Percentiles rank a stretch among this genome's conserved stretches.
These are phyloP conservation scores for Purpureocillium lavendulum DNA, from an alignment of 2,329 filamentous ascomycete genomes.

Conservation along the genomic window DNA sequence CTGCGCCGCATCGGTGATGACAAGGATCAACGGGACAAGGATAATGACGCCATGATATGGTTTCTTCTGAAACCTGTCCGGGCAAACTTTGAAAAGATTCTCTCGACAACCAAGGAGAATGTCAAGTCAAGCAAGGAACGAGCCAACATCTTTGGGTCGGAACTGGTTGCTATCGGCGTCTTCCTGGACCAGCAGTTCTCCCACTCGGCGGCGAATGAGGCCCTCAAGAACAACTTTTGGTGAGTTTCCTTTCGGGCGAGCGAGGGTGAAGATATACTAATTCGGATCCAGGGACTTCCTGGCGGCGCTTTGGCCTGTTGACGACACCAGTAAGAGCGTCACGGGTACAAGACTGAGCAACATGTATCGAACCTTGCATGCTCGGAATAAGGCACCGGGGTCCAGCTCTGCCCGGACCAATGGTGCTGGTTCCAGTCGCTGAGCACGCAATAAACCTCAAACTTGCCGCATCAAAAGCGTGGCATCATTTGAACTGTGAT, in stretches of 20 bases:
- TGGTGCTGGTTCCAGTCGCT: slow-evolving; percentile 16
- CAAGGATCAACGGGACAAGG: slow-evolving; percentile 35
- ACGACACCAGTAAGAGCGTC: slow-evolving; percentile 33
- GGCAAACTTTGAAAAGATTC: slow-evolving; percentile 50
- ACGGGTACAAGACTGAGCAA: slow-evolving; percentile 34
- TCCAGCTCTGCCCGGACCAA: slow-evolving; percentile 21
- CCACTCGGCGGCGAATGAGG: slow-evolving; percentile 29
- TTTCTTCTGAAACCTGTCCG: slow-evolving; percentile 48
- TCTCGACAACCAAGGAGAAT: slow-evolving; percentile 52
- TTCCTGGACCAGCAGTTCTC: slow-evolving; percentile 44
- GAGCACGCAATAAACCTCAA: slow-evolving; percentile 1
- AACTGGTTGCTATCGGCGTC: slow-evolving; percentile 53
- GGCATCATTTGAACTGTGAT: slow-evolving; percentile 4
- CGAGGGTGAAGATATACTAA: slow-evolving; percentile 9
- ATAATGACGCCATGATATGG: slow-evolving; percentile 39
- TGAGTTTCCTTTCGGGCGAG: slow-evolving; percentile 19
- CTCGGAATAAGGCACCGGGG: slow-evolving; percentile 21
- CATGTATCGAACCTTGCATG: slow-evolving; percentile 33
- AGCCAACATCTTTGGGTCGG: slow-evolving; percentile 51
- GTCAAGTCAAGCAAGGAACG: slow-evolving; percentile 55
- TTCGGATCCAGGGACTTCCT: slow-evolving; percentile 30
- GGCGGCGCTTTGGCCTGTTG: slow-evolving; percentile 36
- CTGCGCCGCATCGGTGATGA: slow-evolving; percentile 39
- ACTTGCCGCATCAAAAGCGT: neutral
- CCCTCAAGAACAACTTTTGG: slow-evolving; percentile 42